Conservation (phyloP, 2,329 filamentous ascomycete genomes). For the Hymenoscyphus scutula region DNA sequence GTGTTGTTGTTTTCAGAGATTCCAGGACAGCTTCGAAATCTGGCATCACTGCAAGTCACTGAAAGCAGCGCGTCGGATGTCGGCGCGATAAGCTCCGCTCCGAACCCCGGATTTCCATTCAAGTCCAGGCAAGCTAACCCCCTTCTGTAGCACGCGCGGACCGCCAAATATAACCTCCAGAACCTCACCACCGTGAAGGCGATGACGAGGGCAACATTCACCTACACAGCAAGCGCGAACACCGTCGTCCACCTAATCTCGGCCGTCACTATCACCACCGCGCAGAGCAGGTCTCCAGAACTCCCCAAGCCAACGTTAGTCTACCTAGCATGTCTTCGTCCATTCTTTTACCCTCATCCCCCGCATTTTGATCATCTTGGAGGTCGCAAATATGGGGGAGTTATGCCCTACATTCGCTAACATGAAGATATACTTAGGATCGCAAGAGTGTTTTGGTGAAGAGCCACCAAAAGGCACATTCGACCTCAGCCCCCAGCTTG, state of each 20-base stretch:
- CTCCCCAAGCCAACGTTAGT: neutral
- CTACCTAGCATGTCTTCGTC: neutral
- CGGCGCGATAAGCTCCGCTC: neutral
- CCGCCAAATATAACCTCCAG: neutral
- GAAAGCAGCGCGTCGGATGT: neutral
- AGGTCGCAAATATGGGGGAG: neutral
- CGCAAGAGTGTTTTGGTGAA: neutral
- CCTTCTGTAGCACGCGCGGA: neutral
- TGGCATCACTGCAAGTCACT: slow-evolving; percentile 3
- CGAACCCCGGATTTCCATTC: neutral
- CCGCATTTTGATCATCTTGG: neutral
- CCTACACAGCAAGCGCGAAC: neutral
- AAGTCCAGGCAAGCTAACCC: too few species aligned
- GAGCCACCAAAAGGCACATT: neutral
- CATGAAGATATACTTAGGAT: slow-evolving; percentile 1
- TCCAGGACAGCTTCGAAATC: slow-evolving; percentile 1
- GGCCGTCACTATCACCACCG: neutral
- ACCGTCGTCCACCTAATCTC: neutral
- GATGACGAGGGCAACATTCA: neutral
- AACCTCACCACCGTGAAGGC: neutral
- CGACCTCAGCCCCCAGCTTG: neutral
- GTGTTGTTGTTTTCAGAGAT: neutral
- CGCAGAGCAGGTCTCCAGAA: neutral
- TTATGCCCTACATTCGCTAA: neutral
- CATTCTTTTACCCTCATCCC: neutral